phyloP scores from a whole-genome alignment of 352 stramenopile genomes.

The Peronosclerospora sorghi region DNA sequence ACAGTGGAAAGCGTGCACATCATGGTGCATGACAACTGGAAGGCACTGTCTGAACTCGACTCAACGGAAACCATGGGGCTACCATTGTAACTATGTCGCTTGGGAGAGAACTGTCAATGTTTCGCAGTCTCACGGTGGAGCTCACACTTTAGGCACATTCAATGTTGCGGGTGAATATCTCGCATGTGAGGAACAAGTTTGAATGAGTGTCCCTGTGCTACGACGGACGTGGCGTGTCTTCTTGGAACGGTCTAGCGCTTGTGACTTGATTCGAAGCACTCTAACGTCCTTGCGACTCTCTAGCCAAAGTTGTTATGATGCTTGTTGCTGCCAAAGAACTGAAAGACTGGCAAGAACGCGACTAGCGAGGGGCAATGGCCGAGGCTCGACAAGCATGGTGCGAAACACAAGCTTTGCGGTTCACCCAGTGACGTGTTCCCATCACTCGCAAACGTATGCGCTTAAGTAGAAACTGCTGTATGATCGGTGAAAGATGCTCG shows the following conservation, averaged over 20 bases:
- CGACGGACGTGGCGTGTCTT: constrained; percentile 59
- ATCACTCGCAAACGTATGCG: constrained; percentile 82
- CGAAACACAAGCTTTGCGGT: constrained; percentile 60
- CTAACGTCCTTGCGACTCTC: background rate
- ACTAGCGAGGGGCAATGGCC: constrained; percentile 40
- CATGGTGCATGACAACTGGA: constrained; percentile 40
- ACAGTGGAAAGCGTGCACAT: constrained; percentile 60
- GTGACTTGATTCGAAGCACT: background rate
- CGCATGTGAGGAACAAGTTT: constrained; percentile 55
- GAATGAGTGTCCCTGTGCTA: constrained; percentile 42
- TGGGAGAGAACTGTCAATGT: constrained; percentile 48
- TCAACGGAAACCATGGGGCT: too few species aligned
- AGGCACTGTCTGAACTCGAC: too few species aligned
- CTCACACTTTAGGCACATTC: constrained; percentile 73
- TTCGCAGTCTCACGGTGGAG: constrained; percentile 59
- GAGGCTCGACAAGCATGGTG: constrained; percentile 55
- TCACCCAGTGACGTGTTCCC: constrained; percentile 55
- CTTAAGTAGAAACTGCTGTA: constrained; percentile 65
- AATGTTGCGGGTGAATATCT: constrained; percentile 76
- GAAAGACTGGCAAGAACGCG: constrained; percentile 35
- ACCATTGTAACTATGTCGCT: constrained; percentile 7
- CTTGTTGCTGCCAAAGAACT: constrained; percentile 58
- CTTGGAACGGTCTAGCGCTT: constrained; percentile 47
- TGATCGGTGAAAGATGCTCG: constrained; percentile 60
- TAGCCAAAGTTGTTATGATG: constrained; percentile 66